Evolutionary conservation across 2,329 filamentous ascomycete genomes (phyloP).

Genomic region (Hymenoscyphus occultus): DNA sequence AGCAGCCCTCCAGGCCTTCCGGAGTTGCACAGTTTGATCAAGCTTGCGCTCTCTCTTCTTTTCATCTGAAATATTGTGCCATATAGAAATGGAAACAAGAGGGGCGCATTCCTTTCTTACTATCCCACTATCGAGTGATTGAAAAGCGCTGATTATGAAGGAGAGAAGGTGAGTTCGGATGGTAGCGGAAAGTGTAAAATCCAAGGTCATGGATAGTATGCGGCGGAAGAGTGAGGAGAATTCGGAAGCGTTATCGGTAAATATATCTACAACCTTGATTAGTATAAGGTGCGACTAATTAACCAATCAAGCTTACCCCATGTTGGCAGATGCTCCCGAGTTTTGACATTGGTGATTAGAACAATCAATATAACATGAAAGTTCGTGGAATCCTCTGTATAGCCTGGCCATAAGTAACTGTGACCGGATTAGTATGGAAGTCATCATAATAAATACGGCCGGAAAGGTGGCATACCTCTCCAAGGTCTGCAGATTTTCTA

Average conservation of each 20-base stretch:
- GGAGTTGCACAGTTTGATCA: constrained; percentile 68
- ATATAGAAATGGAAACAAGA: constrained; percentile 89
- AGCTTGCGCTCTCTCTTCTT: constrained; percentile 69
- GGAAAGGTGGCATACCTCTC: constrained; percentile 61
- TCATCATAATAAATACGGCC: not conserved
- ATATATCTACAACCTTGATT: constrained; percentile 54
- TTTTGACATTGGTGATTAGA: constrained; percentile 82
- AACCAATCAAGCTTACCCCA: constrained; percentile 61
- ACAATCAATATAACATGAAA: constrained; percentile 86
- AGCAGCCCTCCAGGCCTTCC: constrained; percentile 87
- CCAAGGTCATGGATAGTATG: constrained; percentile 80
- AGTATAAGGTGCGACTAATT: not conserved
- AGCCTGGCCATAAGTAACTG: constrained; percentile 93
- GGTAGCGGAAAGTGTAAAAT: constrained; percentile 60
- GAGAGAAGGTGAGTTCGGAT: constrained; percentile 81
- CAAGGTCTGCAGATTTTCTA: constrained; percentile 87
- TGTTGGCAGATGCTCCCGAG: constrained; percentile 78
- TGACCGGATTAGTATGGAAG: constrained; percentile 31
- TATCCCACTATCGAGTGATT: constrained; percentile 83
- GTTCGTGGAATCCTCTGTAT: constrained; percentile 83
- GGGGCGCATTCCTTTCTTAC: constrained; percentile 96
- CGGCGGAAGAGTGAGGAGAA: constrained; percentile 90
- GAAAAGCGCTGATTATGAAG: constrained; percentile 89
- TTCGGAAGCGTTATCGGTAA: constrained; percentile 71
- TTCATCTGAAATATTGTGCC: constrained; percentile 87